These are phyloP conservation scores for Sindora glabra DNA, from an alignment of 306 rosid genomes.

Conservation along the genomic window DNA sequence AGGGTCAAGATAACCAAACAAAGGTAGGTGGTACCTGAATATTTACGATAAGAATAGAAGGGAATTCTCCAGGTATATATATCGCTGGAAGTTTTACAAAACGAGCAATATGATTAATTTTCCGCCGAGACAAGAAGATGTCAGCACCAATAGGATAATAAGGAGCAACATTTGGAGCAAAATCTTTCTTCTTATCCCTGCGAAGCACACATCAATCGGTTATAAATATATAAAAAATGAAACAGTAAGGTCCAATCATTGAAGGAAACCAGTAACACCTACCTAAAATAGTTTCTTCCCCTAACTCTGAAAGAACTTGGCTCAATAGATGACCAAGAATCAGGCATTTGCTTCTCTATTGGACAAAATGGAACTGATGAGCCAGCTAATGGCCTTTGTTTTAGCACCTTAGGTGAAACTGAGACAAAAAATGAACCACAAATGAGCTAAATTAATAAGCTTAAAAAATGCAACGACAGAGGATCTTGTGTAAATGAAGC, in stretches of 20 bases:
- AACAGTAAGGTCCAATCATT: neutral
- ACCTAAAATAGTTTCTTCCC: conserved; percentile 79
- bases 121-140: conserved; percentile 62
- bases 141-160: conserved; percentile 81
- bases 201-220: conserved; percentile 22
- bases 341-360: conserved; percentile 53
- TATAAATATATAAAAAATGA: neutral
- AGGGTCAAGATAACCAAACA: too few species aligned
- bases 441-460: conserved; percentile 15
- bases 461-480: neutral
- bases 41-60: conserved; percentile 79
- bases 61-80: conserved; percentile 55
- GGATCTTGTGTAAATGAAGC: too few species aligned
- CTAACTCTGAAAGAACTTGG: conserved; percentile 81
- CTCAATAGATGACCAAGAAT: conserved; percentile 85
- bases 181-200: conserved; percentile 95
- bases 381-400: conserved; percentile 64
- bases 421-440: conserved; percentile 19
- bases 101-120: conserved; percentile 91
- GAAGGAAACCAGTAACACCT: neutral
- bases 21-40: too few species aligned
- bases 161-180: conserved; percentile 67
- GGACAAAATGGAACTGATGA: conserved; percentile 56
- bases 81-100: conserved; percentile 76
- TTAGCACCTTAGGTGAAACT: conserved; percentile 70